Percentiles rank a stretch among this genome's conserved stretches.
phyloP scores from a whole-genome alignment of 2,329 filamentous ascomycete species.

The Arachnopeziza araneosa region DNA sequence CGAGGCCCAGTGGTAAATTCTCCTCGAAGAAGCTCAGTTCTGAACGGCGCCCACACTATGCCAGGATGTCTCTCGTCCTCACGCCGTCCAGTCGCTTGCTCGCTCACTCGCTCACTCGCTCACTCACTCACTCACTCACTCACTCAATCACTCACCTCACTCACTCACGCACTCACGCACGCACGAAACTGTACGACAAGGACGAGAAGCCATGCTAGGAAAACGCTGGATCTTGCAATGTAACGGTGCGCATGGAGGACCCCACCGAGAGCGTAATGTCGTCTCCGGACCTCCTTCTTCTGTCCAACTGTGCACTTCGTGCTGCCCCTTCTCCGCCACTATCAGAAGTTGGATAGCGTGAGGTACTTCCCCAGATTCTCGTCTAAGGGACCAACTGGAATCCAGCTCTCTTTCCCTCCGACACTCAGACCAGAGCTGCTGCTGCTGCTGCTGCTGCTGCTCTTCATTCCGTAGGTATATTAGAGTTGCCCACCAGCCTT shows the following conservation, averaged over 20 bases:
- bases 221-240: not conserved
- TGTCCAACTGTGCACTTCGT: not conserved
- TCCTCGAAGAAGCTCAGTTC: not conserved
- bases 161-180: too few relatives aligned
- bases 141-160: too few relatives aligned
- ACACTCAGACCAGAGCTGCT: not conserved
- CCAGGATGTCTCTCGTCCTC: too few relatives aligned
- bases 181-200: too few relatives aligned
- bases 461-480: not conserved
- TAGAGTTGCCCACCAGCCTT: not conserved
- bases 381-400: not conserved
- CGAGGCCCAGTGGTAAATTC: not conserved
- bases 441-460: too few relatives aligned
- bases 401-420: not conserved
- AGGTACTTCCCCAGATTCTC: slow-evolving; percentile 3
- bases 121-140: too few relatives aligned
- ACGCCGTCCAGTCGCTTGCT: not conserved
- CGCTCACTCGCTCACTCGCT: too few relatives aligned
- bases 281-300: not conserved
- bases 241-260: not conserved
- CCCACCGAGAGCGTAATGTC: not conserved
- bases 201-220: too few relatives aligned
- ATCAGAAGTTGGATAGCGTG: not conserved
- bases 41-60: too few relatives aligned
- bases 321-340: not conserved